Evolutionary conservation across 768 basidiomycete species (phyloP), one percentile per base, ranked within the genome.

Genomic region (Suillus lakei): DNA sequence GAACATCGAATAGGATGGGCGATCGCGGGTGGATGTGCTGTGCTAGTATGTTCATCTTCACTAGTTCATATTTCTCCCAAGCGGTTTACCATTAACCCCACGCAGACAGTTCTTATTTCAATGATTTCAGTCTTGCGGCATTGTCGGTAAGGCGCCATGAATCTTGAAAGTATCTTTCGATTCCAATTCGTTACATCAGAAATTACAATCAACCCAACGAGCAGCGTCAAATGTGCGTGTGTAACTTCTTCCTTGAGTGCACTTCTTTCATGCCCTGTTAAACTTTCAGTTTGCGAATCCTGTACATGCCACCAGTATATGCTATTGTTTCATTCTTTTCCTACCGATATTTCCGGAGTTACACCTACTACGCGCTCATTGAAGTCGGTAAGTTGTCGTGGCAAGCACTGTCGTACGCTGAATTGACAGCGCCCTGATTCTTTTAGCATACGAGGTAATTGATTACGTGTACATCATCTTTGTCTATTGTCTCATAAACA

Each of bases 281-380:
- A 44, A 18, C 38, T 59, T 32, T 15, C 72, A 92, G 91, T 64
- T 70, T 93, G n/a, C 88, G 93, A 64, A 87, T 95, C 54, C 72
- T 95, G 67, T 93, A 92, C 70, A 92, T 95, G 92, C 93, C 93
- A 2, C 86, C 88, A 1, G 82, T 95, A 50, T 95, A 91, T 74
- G 90, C 89, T 32, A 79, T 95, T 67, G 86, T 96, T 58, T 93
- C 92, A 1, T 96, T 96, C 80, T 85, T 92, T 70, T 92, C 91
- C 32, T 96, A 93, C 71, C 87, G 94, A 1, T 96, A 80, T 79
- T 96, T 92, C 80, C 86, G 92, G 44, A 79, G 85, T 64, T 95
- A 92, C 72, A 92, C 86, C 48, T 88, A 88, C 71, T 87, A 87
- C 70, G 79, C 78, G 41, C 81, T 87, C 50, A 78, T 81, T 56